Evolutionary conservation across 345 rosid genomes (phyloP).

Genomic region (Excoecaria cochinchinensis): DNA sequence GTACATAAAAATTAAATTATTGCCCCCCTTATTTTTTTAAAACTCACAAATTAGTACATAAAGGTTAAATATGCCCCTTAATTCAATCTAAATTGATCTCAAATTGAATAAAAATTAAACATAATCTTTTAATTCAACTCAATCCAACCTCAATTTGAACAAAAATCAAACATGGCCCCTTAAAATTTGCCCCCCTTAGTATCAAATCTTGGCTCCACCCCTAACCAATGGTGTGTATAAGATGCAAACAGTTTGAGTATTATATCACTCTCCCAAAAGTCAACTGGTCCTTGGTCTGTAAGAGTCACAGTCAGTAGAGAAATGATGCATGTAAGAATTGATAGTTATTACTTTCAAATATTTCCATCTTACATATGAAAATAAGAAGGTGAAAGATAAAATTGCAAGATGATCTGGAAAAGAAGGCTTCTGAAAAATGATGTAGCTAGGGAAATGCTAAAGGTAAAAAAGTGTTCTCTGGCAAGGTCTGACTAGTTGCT

Average conservation of each 20-base stretch:
- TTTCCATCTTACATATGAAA: neutral
- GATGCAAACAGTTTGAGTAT: neutral
- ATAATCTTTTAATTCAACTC: too few species aligned
- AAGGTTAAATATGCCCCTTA: too few species aligned
- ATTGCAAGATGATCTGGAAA: neutral
- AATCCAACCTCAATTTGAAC: too few species aligned
- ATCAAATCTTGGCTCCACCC: too few species aligned
- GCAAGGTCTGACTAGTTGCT: neutral
- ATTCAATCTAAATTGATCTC: too few species aligned
- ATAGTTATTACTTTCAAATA: neutral
- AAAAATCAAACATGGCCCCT: too few species aligned
- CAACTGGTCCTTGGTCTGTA: neutral
- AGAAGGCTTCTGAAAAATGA: neutral
- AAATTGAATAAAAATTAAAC: too few species aligned
- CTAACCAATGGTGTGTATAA: neutral
- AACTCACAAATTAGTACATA: too few species aligned
- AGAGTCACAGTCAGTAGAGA: neutral
- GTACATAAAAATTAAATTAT: too few species aligned
- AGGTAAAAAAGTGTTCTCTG: neutral
- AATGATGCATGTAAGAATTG: neutral
- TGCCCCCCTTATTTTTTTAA: too few species aligned
- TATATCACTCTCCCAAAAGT: neutral
- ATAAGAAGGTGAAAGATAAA: conserved; percentile 6
- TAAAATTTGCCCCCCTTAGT: too few species aligned
- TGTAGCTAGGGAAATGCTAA: neutral